A percentile compares a stretch with the other conserved stretches of the same genome.
phyloP scores from a whole-genome alignment of 2,329 filamentous ascomycete species.

The Phialemoniopsis sp. region DNA sequence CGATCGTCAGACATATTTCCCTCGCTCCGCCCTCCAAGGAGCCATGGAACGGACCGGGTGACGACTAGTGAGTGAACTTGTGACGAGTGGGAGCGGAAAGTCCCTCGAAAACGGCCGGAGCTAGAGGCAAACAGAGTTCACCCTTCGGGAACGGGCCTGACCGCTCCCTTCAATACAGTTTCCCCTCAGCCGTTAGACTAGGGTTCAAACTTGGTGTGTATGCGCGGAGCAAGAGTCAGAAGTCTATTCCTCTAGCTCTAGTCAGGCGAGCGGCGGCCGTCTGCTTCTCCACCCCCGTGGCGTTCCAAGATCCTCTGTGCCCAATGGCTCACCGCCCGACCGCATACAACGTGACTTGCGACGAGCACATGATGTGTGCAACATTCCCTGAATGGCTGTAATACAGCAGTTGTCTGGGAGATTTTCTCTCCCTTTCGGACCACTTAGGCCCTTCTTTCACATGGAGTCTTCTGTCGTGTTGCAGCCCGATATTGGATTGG shows the following conservation, averaged over 20 bases:
- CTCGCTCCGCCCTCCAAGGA: no score
- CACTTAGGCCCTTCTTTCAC: no score
- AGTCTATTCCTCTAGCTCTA: no score
- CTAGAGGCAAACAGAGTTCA: background rate
- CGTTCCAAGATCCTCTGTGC: background rate
- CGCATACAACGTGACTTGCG: conserved; percentile 4
- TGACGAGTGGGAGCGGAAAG: no score
- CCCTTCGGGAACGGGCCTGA: conserved; percentile 1
- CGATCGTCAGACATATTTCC: no score
- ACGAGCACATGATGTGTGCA: conserved; percentile 6
- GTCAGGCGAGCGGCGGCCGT: no score
- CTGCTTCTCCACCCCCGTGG: no score
- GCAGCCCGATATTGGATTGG: background rate
- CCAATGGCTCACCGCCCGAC: conserved; percentile 1
- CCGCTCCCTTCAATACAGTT: background rate
- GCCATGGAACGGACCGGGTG: conserved; percentile 2
- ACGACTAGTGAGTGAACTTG: no score
- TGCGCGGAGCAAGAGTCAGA: no score
- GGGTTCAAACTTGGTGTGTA: no score
- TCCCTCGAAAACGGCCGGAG: background rate
- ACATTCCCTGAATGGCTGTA: conserved; percentile 1
- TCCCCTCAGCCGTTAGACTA: background rate
- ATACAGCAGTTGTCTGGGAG: background rate
- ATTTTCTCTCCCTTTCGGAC: no score
- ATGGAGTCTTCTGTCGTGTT: background rate